phyloP scores from a whole-genome alignment of 495 filamentous ascomycete species.

The Chaetomium tenue region DNA sequence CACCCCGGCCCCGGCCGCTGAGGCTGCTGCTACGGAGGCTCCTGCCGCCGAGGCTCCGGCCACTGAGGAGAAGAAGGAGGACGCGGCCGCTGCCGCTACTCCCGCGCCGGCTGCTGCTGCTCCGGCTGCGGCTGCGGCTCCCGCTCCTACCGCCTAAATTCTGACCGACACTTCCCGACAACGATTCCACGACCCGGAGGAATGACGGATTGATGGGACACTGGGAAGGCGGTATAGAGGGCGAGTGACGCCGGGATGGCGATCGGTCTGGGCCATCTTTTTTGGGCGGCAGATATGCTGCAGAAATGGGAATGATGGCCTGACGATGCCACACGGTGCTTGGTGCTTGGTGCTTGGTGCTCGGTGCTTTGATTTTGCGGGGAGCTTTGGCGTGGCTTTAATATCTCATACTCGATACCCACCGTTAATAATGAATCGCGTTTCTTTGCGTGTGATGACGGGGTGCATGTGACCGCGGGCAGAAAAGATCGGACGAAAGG shows the following conservation, averaged over 20 bases:
- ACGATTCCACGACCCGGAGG: background rate
- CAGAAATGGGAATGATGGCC: conserved; percentile 15
- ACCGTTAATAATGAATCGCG: conserved; percentile 13
- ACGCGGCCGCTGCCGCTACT: background rate
- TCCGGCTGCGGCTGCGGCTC: background rate
- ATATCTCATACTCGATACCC: conserved; percentile 24
- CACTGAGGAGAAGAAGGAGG: conserved; percentile 8
- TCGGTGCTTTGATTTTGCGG: conserved; percentile 15
- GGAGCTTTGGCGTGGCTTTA: conserved; percentile 19
- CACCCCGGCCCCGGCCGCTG: conserved; percentile 16
- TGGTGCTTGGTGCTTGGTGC: background rate
- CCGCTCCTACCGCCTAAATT: background rate
- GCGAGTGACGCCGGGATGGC: background rate
- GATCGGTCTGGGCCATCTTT: background rate
- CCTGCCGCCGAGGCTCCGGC: conserved; percentile 20
- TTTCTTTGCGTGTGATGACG: background rate
- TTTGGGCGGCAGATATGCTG: background rate
- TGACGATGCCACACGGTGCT: conserved; percentile 18
- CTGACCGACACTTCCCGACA: background rate
- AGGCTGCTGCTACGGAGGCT: conserved; percentile 27
- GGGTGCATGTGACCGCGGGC: background rate
- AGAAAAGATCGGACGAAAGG: background rate
- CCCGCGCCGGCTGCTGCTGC: background rate
- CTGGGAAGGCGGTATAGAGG: background rate
- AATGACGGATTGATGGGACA: background rate